Conservation (phyloP, 352 stramenopile genomes). For the Pythium guiyangense region DNA sequence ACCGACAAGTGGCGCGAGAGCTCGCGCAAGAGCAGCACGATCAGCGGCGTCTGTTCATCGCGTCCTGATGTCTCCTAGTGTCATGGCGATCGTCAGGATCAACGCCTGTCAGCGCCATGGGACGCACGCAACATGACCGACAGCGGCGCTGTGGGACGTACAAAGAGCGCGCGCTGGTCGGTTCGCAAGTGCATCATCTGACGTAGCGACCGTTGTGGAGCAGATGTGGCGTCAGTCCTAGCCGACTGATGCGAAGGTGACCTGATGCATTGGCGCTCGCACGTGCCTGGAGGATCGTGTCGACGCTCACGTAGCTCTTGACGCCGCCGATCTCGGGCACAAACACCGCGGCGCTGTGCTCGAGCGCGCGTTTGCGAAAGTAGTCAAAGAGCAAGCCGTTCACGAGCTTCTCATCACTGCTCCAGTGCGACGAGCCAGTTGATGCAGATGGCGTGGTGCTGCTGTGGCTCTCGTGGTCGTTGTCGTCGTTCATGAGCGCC, state of each 20-base stretch:
- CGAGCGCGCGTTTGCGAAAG: constrained; percentile 33
- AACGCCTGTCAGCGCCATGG: not conserved
- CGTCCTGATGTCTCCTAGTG: constrained; percentile 17
- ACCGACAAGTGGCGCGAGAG: constrained; percentile 27
- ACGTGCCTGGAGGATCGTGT: constrained; percentile 39
- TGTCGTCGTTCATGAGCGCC: not conserved
- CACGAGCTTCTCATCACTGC: constrained; percentile 44
- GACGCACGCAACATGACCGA: not conserved
- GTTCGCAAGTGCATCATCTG: constrained; percentile 33
- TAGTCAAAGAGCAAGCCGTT: constrained; percentile 60
- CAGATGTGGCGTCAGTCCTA: not conserved
- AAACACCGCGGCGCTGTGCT: constrained; percentile 66
- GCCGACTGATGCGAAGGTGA: not conserved
- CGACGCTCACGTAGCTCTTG: constrained; percentile 32
- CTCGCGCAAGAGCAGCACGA: constrained; percentile 37
- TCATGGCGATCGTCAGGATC: not conserved
- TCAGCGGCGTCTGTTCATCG: constrained; percentile 16
- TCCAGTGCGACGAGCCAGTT: constrained; percentile 11
- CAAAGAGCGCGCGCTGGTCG: constrained; percentile 22
- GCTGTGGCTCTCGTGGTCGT: not conserved
- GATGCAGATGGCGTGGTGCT: not conserved
- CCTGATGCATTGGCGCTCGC: no score
- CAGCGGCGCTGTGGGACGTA: constrained; percentile 4
- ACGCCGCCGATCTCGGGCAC: constrained; percentile 54
- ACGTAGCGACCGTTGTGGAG: not conserved